phyloP scores from a whole-genome alignment of 2,329 filamentous ascomycete genomes.

The Metarhizium robertsii region DNA sequence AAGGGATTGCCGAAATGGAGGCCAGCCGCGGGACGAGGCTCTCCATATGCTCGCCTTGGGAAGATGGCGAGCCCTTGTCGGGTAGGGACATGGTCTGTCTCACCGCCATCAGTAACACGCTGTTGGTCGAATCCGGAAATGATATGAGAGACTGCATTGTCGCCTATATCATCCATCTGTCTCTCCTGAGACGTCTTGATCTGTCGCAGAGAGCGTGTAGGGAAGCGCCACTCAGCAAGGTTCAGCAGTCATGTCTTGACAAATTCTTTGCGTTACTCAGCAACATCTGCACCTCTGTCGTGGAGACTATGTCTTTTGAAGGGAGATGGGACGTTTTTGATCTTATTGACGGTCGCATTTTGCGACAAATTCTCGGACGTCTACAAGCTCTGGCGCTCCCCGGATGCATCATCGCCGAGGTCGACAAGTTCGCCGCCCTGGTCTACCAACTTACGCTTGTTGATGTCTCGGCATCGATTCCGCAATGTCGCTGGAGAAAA shows the following conservation, averaged over 20 bases:
- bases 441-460: neutral
- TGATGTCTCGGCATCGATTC: neutral
- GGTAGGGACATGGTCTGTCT: slow-evolving; percentile 12
- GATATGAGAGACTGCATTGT: slow-evolving; percentile 6
- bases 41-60: slow-evolving; percentile 8
- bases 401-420: neutral
- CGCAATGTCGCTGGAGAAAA: neutral
- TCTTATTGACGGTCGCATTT: slow-evolving; percentile 22
- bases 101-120: slow-evolving; percentile 8
- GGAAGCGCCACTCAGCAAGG: neutral
- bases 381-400: slow-evolving; percentile 3
- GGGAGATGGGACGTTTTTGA: slow-evolving; percentile 21
- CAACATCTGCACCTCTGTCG: slow-evolving; percentile 14
- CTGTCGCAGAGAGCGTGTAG: slow-evolving; percentile 15
- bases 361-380: slow-evolving; percentile 12
- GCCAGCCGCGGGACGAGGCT: neutral
- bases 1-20: neutral
- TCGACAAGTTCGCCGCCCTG: neutral
- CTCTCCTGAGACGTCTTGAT: slow-evolving; percentile 12
- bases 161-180: slow-evolving; percentile 17
- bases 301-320: neutral
- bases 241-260: neutral
- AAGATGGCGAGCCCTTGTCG: slow-evolving; percentile 4
- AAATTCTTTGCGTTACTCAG: slow-evolving; percentile 7
- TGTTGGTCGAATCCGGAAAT: slow-evolving; percentile 2